phyloP scores from a whole-genome alignment of 2,329 filamentous ascomycete genomes.

The Stylonectria norvegica region DNA sequence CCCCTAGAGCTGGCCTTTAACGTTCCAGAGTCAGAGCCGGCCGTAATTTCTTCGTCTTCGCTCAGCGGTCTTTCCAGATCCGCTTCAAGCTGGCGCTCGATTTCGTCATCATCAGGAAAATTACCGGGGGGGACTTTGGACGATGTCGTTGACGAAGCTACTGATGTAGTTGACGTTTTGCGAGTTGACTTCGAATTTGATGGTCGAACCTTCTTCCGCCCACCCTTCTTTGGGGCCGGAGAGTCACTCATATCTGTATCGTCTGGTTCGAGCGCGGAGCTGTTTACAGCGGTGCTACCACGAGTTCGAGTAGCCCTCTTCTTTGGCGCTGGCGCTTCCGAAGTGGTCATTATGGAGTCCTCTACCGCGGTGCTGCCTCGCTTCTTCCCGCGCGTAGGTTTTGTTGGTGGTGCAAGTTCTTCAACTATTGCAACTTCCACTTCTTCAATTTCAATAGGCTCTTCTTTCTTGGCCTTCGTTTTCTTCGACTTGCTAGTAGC shows the following conservation, averaged over 20 bases:
- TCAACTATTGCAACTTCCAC: constrained; percentile 24
- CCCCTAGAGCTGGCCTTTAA: constrained; percentile 34
- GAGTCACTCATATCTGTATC: constrained; percentile 41
- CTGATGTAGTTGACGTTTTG: constrained; percentile 47
- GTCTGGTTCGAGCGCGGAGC: constrained; percentile 35
- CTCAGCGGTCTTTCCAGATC: constrained; percentile 57
- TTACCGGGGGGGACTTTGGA: constrained; percentile 36
- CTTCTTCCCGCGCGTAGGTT: constrained; percentile 56
- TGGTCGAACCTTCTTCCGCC: constrained; percentile 40
- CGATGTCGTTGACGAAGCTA: constrained; percentile 50
- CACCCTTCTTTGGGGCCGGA: constrained; percentile 27
- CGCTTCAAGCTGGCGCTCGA: constrained; percentile 62
- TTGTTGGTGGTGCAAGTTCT: constrained; percentile 28
- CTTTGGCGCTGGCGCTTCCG: constrained; percentile 53
- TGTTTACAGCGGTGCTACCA: constrained; percentile 43
- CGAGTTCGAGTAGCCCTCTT: constrained; percentile 54
- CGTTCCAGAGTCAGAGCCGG: constrained; percentile 45
- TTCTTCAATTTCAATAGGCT: constrained; percentile 49
- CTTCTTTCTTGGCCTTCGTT: constrained; percentile 49
- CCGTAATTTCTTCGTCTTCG: constrained; percentile 49
- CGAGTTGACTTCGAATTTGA: constrained; percentile 38
- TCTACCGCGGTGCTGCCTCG: constrained; percentile 59
- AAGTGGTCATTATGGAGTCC: constrained; percentile 40
- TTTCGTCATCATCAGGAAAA: constrained; percentile 59
- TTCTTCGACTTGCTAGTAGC: constrained; percentile 41